Evolutionary conservation across 805 yeast genomes (phyloP).

Genomic region (Metschnikowia rubicola): DNA sequence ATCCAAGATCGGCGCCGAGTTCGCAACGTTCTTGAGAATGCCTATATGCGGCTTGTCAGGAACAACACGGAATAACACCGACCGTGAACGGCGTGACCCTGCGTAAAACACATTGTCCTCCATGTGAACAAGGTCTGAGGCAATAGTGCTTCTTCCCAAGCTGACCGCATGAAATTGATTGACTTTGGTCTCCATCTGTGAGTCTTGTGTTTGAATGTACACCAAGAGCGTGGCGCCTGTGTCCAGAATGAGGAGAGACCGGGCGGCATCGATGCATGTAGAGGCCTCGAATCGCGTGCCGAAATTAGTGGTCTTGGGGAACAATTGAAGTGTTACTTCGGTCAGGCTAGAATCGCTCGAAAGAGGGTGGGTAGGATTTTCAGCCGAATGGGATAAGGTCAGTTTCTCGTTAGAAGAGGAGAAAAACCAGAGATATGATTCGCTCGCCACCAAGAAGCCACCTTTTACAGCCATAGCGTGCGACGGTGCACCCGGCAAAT

Average conservation of each 20-base stretch:
- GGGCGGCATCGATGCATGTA: conserved; percentile 24
- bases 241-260: conserved; percentile 27
- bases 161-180: conserved; percentile 20
- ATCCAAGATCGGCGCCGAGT: conserved; percentile 34
- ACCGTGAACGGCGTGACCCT: conserved; percentile 28
- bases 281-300: conserved; percentile 11
- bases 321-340: conserved; percentile 9
- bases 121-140: conserved; percentile 27
- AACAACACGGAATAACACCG: conserved; percentile 27
- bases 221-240: conserved; percentile 29
- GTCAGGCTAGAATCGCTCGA: conserved; percentile 1
- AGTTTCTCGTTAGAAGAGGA: conserved; percentile 11
- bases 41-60: conserved; percentile 26
- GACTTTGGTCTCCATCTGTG: conserved; percentile 2
- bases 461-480: conserved; percentile 22
- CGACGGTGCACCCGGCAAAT: conserved; percentile 30
- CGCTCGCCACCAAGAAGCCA: conserved; percentile 29
- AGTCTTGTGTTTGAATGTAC: conserved; percentile 11
- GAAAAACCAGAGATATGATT: conserved; percentile 27
- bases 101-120: conserved; percentile 27
- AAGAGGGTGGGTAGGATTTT: conserved; percentile 9
- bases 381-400: conserved; percentile 9
- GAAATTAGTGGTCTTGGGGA: not conserved
- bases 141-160: conserved; percentile 31
- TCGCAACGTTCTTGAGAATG: conserved; percentile 18